Evolutionary conservation across 768 basidiomycete genomes (phyloP).

Genomic region (Lactarius deliciosus): DNA sequence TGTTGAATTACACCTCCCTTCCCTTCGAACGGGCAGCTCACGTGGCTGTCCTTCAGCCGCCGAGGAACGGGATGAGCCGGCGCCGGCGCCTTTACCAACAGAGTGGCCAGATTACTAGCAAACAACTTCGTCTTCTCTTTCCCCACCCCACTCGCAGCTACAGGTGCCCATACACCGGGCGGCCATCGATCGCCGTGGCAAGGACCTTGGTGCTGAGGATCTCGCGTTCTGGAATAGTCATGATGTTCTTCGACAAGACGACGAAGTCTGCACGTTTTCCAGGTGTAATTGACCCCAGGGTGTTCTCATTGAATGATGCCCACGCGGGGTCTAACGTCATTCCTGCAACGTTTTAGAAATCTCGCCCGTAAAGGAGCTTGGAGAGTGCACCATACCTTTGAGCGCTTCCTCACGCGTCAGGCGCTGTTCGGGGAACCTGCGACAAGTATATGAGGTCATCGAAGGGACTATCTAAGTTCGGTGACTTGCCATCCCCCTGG

Average conservation of each 20-base stretch:
- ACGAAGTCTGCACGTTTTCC: slow-evolving; percentile 87
- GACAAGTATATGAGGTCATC: neutral
- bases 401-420: slow-evolving; percentile 76
- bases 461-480: neutral
- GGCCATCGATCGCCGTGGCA: slow-evolving; percentile 79
- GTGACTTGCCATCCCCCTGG: slow-evolving; percentile 70
- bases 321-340: slow-evolving; percentile 89
- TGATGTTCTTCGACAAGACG: slow-evolving; percentile 81
- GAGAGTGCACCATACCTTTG: slow-evolving; percentile 46
- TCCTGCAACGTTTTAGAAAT: slow-evolving; percentile 43
- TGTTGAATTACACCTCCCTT: slow-evolving; percentile 1
- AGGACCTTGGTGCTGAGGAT: slow-evolving; percentile 69
- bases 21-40: neutral
- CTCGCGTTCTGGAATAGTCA: slow-evolving; percentile 55
- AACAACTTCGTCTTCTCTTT: slow-evolving; percentile 13
- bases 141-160: slow-evolving; percentile 27
- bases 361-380: neutral
- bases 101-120: slow-evolving; percentile 12
- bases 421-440: slow-evolving; percentile 80
- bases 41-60: slow-evolving; percentile 6
- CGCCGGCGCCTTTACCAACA: slow-evolving; percentile 14
- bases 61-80: slow-evolving; percentile 13
- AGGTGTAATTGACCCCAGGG: slow-evolving; percentile 69
- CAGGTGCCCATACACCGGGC: slow-evolving; percentile 45
- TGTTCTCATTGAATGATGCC: slow-evolving; percentile 76